Conservation (phyloP, 108 stramenopile genomes). For the Cyclotella cryptica region DNA sequence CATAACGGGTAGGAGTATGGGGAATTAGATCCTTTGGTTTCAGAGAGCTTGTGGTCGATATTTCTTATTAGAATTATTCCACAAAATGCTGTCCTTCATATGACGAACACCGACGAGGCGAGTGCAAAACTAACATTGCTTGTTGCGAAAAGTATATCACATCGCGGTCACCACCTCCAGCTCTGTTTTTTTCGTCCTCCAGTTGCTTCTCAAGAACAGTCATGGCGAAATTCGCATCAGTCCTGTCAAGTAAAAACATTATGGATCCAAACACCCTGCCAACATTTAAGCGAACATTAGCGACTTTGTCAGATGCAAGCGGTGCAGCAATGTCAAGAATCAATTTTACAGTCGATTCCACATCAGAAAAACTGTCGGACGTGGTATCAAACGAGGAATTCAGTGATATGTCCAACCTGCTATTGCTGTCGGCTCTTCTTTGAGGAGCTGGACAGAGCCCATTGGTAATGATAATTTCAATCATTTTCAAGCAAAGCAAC, state of each 20-base stretch:
- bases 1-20: too few relatives aligned
- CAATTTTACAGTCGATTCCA: slow-evolving; percentile 62
- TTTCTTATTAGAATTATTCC: too few relatives aligned
- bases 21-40: too few relatives aligned
- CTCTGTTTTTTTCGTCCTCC: slow-evolving; percentile 62
- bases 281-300: slow-evolving; percentile 89
- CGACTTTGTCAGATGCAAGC: slow-evolving; percentile 74
- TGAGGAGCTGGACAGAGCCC: slow-evolving; percentile 38
- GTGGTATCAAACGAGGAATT: slow-evolving; percentile 18
- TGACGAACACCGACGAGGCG: slow-evolving; percentile 8
- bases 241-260: slow-evolving; percentile 64
- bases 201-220: slow-evolving; percentile 73
- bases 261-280: slow-evolving; percentile 69
- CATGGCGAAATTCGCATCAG: slow-evolving; percentile 65
- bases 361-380: neutral
- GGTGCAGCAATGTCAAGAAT: slow-evolving; percentile 74
- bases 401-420: slow-evolving; percentile 2
- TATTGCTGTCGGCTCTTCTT: slow-evolving; percentile 21
- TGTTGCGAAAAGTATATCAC: slow-evolving; percentile 80
- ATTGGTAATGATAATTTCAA: slow-evolving; percentile 78
- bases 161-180: slow-evolving; percentile 75
- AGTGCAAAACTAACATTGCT: slow-evolving; percentile 36
- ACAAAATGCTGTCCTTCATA: neutral
- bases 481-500: slow-evolving; percentile 83
- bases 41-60: too few relatives aligned